These are phyloP conservation scores for Oryza officinalis DNA, from an alignment of 176 grass and related monocot genomes.

Conservation along the genomic window DNA sequence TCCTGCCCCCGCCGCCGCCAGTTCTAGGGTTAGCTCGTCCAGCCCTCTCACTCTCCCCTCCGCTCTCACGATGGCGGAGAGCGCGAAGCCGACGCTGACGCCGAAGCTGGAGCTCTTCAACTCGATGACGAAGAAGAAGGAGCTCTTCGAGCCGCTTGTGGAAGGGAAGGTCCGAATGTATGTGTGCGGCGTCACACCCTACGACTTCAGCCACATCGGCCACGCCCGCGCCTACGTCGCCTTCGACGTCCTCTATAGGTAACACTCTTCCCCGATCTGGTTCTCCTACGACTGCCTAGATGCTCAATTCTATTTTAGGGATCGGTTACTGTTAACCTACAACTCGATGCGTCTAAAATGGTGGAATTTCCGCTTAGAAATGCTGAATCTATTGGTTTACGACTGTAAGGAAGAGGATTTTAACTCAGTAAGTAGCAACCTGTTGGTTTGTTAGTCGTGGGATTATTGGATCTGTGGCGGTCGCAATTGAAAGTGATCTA, in stretches of 20 bases:
- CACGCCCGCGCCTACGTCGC: conserved; percentile 79
- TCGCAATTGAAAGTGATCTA: background rate
- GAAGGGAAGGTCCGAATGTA: conserved; percentile 84
- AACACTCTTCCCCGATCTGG: background rate
- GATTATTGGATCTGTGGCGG: background rate
- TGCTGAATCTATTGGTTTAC: conserved; percentile 9
- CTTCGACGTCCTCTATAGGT: conserved; percentile 84
- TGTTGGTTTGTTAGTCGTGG: background rate
- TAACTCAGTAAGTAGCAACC: background rate
- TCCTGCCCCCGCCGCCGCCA: background rate
- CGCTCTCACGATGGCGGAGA: conserved; percentile 12
- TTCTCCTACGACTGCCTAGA: background rate
- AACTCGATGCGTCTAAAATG: background rate
- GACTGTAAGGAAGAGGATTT: background rate
- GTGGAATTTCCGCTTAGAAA: background rate
- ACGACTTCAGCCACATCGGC: conserved; percentile 83
- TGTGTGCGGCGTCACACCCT: conserved; percentile 83
- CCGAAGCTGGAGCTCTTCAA: conserved; percentile 64
- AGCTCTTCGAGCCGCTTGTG: conserved; percentile 67
- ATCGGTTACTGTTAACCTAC: background rate
- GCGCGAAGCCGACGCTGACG: background rate
- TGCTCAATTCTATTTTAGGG: background rate
- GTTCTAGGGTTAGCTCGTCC: conserved; percentile 13
- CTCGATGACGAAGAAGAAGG: conserved; percentile 74
- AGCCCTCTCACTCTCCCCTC: background rate